Base-by-base conservation (phyloP, 805 yeast species). In the Yarrowia hollandica region DNA sequence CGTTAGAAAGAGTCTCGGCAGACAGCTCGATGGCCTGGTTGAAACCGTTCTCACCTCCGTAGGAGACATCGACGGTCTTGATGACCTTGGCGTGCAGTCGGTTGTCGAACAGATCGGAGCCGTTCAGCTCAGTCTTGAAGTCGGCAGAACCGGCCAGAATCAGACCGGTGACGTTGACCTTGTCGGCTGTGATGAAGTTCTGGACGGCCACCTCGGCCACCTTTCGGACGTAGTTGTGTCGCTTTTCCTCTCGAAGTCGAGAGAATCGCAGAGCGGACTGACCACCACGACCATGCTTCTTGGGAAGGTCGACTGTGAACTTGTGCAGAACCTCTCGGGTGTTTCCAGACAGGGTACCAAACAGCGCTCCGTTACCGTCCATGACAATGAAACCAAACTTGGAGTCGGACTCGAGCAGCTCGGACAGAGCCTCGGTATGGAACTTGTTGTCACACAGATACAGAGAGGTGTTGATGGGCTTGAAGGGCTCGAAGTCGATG, bases 241-340 rank as follows among this genome's bases (percentile, higher is more conserved):
- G 90, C 75, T 94, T 94, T 77, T 94, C 99, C 68, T 94, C 99
- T 82, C 99, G 88, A 74, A 94, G 81, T 81, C 99, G 91, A 22
- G 97, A 86, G 80, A 94, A 94, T 89, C 99, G 98, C 67, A 94
- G 73, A 42, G 99, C 99, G 63, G 99, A 94, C 79, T 94, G 99
- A 86, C 99, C 99, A 88, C 99, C 99, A 82, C 99, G 88, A 70
- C 99, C 99, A 80, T 94, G 99, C 89, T 94, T 94, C 80, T 94
- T 94, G 68, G 99, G 99, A 68, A 94, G 80, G 75, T 94, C 99
- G 60, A 94, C 99, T 1, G 90, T 87, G 76, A 94, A 94, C 75
- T 94, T 94, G 75, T 92, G 96, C 70, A 94, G 79, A 42, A 94
- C 89, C 63, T 94, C 97, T 79, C 99, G 86, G 46, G 96, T 91